phyloP scores from a whole-genome alignment of 2,329 filamentous ascomycete species.

The Macrophomina tecta region DNA sequence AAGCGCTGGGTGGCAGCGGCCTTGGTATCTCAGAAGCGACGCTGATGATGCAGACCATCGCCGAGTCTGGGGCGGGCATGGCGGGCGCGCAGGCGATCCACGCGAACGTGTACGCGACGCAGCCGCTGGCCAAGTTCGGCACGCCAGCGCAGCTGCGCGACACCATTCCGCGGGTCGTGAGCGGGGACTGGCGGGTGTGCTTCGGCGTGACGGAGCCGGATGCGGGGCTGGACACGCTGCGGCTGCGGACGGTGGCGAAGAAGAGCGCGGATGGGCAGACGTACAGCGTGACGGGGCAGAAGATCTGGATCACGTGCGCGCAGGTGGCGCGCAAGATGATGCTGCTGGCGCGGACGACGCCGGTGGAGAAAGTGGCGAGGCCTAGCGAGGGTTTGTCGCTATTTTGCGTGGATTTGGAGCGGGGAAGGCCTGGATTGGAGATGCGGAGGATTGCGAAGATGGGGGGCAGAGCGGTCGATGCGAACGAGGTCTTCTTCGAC shows the following conservation, averaged over 20 bases:
- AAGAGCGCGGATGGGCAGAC: conserved; percentile 58
- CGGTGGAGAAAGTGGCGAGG: conserved; percentile 69
- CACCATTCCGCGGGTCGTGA: conserved; percentile 74
- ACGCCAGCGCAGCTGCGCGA: conserved; percentile 66
- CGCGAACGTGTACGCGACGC: conserved; percentile 64
- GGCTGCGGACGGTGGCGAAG: conserved; percentile 69
- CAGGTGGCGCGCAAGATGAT: conserved; percentile 86
- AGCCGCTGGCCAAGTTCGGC: conserved; percentile 73
- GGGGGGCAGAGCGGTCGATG: conserved; percentile 81
- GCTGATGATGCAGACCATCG: conserved; percentile 86
- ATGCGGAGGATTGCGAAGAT: conserved; percentile 81
- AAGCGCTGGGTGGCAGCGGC: conserved; percentile 74
- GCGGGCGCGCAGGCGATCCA: conserved; percentile 67
- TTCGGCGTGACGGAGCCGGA: conserved; percentile 89
- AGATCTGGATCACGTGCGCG: conserved; percentile 89
- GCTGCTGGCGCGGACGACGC: conserved; percentile 76
- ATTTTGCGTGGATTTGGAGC: conserved; percentile 80
- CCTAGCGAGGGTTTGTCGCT: conserved; percentile 78
- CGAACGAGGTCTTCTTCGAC: conserved; percentile 89
- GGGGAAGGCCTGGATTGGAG: conserved; percentile 62
- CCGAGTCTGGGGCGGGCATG: conserved; percentile 79
- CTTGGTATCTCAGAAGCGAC: conserved; percentile 81
- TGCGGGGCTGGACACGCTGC: conserved; percentile 77
- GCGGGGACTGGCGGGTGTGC: conserved; percentile 58
- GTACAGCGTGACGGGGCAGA: conserved; percentile 76